Conservation (phyloP, 2,329 filamentous ascomycete species). For the Fusarium begoniae region DNA sequence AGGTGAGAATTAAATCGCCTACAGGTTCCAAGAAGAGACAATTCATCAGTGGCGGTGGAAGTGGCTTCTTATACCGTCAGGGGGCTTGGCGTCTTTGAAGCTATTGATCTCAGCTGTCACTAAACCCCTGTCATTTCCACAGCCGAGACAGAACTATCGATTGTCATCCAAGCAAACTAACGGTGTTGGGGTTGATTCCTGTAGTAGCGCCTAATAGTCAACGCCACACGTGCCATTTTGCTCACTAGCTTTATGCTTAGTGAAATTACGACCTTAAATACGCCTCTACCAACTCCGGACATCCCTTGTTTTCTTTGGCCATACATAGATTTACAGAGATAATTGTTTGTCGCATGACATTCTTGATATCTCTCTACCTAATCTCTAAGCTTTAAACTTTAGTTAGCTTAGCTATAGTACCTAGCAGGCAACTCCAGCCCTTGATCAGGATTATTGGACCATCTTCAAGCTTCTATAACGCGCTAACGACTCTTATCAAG, state of each 20-base stretch:
- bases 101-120: background rate
- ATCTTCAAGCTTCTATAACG: no score
- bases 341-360: no score
- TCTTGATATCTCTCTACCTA: no score
- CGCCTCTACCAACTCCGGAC: fast-evolving
- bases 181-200: background rate
- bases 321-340: fast-evolving
- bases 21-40: background rate
- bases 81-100: background rate
- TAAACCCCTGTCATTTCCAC: background rate
- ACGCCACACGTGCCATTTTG: background rate
- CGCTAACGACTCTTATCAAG: no score
- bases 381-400: no score
- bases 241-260: background rate
- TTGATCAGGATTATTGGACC: no score
- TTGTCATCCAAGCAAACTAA: background rate
- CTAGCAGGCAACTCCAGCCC: no score
- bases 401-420: no score
- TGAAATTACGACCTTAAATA: background rate
- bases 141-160: background rate
- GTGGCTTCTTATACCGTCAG: background rate
- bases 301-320: fast-evolving
- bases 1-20: background rate
- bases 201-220: background rate
- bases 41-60: background rate